Base-by-base conservation (phyloP, 495 filamentous ascomycete species). In the Aspergillus ellipticus region DNA sequence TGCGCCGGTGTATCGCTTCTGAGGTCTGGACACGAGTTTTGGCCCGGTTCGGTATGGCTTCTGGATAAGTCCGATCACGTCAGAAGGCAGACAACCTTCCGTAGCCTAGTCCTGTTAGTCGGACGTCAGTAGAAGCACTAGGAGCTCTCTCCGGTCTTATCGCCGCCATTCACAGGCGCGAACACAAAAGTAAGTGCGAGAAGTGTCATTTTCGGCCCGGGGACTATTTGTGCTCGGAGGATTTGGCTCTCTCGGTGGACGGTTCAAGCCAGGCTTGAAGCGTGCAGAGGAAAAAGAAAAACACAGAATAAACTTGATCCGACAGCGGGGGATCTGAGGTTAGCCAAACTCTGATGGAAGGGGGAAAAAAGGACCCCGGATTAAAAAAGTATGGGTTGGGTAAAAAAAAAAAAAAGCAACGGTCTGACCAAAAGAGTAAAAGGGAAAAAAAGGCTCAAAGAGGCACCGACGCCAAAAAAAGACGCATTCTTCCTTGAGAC, bases 401-500 rank as follows among this genome's bases (percentile, higher is more conserved):
- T 45, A 53, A 56, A 54, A 54, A 31, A 29, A 33, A 35, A 35
- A 47, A 59, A 54, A 55, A 55, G 51, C n/a, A 49, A 53, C 17
- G 22, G 29, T 41, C 43, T 41, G 42, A 31, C 39, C 8, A 53
- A 51, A 47, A 33, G 49, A 28, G 24, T 16, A 49, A 60, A 43
- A 54, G 19, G 46, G 46, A 29, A 51, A 55, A 55, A 50, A 45
- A 43, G 49, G 35, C 17, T 21, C 29, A 54, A 48, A 54, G 24
- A 21, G 17, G 26, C 20, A 46, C 41, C 46, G 33, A 55, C 26
- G 46, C 28, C 6, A 48, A 55, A 62, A 57, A 51, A 55, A 47
- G 46, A 51, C 33, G 45, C 50, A 51, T 57, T 54, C 42, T 37
- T 56, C 35, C 24, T 46, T 58, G 48, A 51, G 57, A 58, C 57